Base-by-base conservation (phyloP, 306 rosid genomes). In the Alnus rubra region DNA sequence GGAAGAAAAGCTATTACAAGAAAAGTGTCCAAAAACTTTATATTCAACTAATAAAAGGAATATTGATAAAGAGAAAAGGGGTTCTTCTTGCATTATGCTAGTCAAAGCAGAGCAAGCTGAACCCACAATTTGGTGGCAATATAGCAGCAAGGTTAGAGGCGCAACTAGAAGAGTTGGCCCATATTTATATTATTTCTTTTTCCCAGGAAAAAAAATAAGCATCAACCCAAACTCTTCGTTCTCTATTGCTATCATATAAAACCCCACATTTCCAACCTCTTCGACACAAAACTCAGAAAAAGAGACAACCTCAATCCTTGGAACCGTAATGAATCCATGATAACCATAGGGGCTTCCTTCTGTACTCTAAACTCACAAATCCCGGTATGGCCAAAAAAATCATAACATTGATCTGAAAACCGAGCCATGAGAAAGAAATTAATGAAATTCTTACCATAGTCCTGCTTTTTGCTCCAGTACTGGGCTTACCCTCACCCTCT, bases 401-500 rank as follows among this genome's bases (percentile, higher is more conserved):
- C 52, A n/a, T 4, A 28, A 74, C 51, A 69, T 3, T 62, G n/a
- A 42, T 30, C 60, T 8, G 39, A 63, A 11, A 74, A 23, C 42
- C 45, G 73, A 69, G 54, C 76, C 70, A 78, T 35, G 28, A 64
- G 49, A 28, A 5, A 35, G 65, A 68, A 8, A 51, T 56, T n/a
- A 54, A 74, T 44, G 59, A 55, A 81, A 69, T 70, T 7, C 13
- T 75, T 88, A 92, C 98, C 97, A 63, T 92, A 52, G 81, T 56
- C 45, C 81, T 74, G 69, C 81, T 76, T 78, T 86, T 87, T 58
- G 82, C 81, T 70, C 73, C 83, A 23, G 28, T 23, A 79, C 80
- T 79, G 19, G 86, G 78, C 19, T 77, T 52, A 74, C 79, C 86
- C 51, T 82, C 94, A 49, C 69, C 72, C 55, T 76, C 81, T 45